A percentile compares a stretch with the other conserved stretches of the same genome.
Conservation (phyloP, 2,329 filamentous ascomycete species). For the Ramularia collo-cygni region DNA sequence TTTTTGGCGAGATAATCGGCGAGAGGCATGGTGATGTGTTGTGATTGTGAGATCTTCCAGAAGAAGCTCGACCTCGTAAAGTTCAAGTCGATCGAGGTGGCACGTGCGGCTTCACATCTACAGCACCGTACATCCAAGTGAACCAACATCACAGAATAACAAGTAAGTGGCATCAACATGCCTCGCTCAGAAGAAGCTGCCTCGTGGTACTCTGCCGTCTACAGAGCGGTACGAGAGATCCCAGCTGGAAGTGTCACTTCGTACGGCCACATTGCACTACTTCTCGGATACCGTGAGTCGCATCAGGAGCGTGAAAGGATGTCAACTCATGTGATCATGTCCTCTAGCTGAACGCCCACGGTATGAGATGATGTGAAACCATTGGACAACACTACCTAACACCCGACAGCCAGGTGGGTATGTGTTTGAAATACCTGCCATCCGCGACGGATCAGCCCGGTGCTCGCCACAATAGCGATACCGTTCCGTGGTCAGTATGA, state of each 20-base stretch:
- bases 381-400: slow-evolving; percentile 5
- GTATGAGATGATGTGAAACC: slow-evolving; percentile 7
- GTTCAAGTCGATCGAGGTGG: not conserved
- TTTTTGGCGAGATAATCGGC: slow-evolving; percentile 84
- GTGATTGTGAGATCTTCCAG: no score
- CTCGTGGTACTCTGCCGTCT: slow-evolving; percentile 71
- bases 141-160: no score
- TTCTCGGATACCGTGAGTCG: slow-evolving; percentile 61
- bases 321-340: slow-evolving; percentile 5
- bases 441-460: slow-evolving; percentile 35
- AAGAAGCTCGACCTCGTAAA: no score
- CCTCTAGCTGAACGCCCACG: slow-evolving; percentile 29
- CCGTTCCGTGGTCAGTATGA: slow-evolving; percentile 61
- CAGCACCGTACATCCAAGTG: no score
- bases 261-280: slow-evolving; percentile 72
- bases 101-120: no score
- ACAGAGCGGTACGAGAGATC: slow-evolving; percentile 77
- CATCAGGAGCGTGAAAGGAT: not conserved
- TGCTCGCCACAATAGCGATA: slow-evolving; percentile 60
- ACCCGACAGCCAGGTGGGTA: slow-evolving; percentile 64
- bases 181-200: slow-evolving; percentile 65
- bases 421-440: slow-evolving; percentile 83
- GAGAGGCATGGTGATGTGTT: slow-evolving; percentile 49
- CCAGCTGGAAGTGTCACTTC: slow-evolving; percentile 76
- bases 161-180: slow-evolving; percentile 42